Evolutionary conservation across 257 asterid species (phyloP).

Genomic region (Nicotiana attenuata): DNA sequence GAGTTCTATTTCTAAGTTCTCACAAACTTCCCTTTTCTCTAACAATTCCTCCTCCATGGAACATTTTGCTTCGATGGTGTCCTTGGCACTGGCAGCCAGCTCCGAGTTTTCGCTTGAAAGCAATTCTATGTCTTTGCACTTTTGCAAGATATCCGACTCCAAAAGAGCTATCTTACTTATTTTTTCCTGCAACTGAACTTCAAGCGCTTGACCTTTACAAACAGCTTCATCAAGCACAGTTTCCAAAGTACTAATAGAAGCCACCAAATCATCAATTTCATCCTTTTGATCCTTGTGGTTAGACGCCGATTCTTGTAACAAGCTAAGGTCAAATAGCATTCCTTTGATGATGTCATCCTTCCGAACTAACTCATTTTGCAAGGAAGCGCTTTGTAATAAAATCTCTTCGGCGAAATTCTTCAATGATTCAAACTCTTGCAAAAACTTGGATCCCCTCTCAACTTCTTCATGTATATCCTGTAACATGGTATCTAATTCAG

Average conservation of each 20-base stretch:
- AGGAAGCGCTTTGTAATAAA: conserved; percentile 39
- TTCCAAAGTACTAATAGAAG: conserved; percentile 49
- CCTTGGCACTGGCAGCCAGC: conserved; percentile 43
- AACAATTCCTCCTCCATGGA: conserved; percentile 50
- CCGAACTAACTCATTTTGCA: conserved; percentile 57
- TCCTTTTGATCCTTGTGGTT: conserved; percentile 65
- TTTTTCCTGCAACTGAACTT: conserved; percentile 56
- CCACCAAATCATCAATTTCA: conserved; percentile 48
- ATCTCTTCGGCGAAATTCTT: conserved; percentile 53
- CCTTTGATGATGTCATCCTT: conserved; percentile 87
- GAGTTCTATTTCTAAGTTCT: conserved; percentile 61
- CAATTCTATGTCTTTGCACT: conserved; percentile 35
- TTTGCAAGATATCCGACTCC: conserved; percentile 43
- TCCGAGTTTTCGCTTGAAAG: conserved; percentile 45
- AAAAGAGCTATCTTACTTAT: conserved; percentile 43
- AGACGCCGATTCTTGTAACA: conserved; percentile 92
- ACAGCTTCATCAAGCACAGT: conserved; percentile 52
- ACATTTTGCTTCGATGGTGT: conserved; percentile 39
- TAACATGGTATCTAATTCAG: conserved; percentile 32
- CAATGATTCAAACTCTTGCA: conserved; percentile 46
- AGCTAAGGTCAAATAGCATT: conserved; percentile 67
- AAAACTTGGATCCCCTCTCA: conserved; percentile 31
- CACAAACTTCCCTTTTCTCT: conserved; percentile 39
- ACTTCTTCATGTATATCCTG: conserved; percentile 37
- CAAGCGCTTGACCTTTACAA: conserved; percentile 43